Percentiles rank a stretch among this genome's conserved stretches.
Evolutionary conservation across 2,329 filamentous ascomycete species (phyloP).

Genomic region (Phialophora verrucosa): DNA sequence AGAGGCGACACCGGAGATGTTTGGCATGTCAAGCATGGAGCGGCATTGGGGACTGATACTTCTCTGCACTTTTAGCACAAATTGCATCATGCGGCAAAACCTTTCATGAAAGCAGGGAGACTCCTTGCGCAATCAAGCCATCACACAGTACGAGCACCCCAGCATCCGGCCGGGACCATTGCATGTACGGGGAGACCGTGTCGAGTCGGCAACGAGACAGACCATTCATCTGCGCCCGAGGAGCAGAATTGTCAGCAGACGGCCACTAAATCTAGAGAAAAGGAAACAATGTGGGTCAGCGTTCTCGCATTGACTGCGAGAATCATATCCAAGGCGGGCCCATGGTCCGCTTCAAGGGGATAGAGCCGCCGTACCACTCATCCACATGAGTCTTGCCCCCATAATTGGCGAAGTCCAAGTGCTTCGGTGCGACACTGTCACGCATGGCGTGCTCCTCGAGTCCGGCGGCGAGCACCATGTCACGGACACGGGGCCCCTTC

Average conservation of each 20-base stretch:
- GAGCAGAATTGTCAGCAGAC: constrained; percentile 19
- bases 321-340: constrained; percentile 53
- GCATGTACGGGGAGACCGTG: constrained; percentile 61
- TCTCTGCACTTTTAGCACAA: constrained; percentile 56
- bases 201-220: constrained; percentile 51
- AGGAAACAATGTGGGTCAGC: background rate
- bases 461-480: constrained; percentile 58
- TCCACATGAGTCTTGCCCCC: constrained; percentile 61
- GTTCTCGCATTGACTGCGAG: constrained; percentile 54
- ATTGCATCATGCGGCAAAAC: constrained; percentile 60
- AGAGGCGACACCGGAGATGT: constrained; percentile 61
- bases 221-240: constrained; percentile 54
- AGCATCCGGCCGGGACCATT: constrained; percentile 60
- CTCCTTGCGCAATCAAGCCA: constrained; percentile 60
- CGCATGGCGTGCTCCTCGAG: constrained; percentile 43
- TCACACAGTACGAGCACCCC: constrained; percentile 61
- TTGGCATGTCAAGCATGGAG: constrained; percentile 61
- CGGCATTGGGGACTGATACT: constrained; percentile 58
- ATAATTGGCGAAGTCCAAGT: constrained; percentile 64
- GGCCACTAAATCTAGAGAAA: background rate
- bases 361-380: constrained; percentile 63
- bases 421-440: constrained; percentile 42
- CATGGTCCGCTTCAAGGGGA: constrained; percentile 56
- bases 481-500: constrained; percentile 58
- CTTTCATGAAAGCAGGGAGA: constrained; percentile 66